Evolutionary conservation across 2,329 filamentous ascomycete genomes (phyloP).

Genomic region (Pseudogymnoascus sp.): DNA sequence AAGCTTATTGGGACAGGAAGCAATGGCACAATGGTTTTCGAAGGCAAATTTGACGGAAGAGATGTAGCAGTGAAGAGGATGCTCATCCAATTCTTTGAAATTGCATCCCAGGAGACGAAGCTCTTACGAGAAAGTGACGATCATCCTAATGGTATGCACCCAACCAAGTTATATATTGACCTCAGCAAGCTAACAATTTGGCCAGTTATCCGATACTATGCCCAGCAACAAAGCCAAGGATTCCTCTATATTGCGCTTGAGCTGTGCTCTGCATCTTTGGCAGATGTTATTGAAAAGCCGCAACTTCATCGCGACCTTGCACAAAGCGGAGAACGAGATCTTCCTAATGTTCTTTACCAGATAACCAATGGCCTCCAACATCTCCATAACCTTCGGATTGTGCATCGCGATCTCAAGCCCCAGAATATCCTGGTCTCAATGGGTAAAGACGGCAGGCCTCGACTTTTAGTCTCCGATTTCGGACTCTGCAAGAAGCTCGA

Average conservation of each 20-base stretch:
- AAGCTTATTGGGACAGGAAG: slow-evolving; percentile 70
- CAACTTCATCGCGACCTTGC: slow-evolving; percentile 61
- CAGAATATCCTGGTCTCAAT: slow-evolving; percentile 90
- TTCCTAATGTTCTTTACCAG: slow-evolving; percentile 76
- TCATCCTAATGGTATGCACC: slow-evolving; percentile 66
- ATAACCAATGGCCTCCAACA: slow-evolving; percentile 85
- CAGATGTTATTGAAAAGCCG: slow-evolving; percentile 79
- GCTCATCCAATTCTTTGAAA: slow-evolving; percentile 91
- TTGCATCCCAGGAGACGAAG: slow-evolving; percentile 88
- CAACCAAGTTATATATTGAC: not conserved
- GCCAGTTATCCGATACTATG: slow-evolving; percentile 86
- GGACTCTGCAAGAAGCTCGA: slow-evolving; percentile 96
- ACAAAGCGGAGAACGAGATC: slow-evolving; percentile 63
- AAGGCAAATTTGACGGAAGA: slow-evolving; percentile 87
- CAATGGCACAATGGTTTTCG: slow-evolving; percentile 94
- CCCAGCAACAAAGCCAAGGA: slow-evolving; percentile 77
- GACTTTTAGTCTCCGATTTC: slow-evolving; percentile 95
- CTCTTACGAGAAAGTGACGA: slow-evolving; percentile 89
- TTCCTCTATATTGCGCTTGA: slow-evolving; percentile 97
- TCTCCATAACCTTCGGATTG: slow-evolving; percentile 84
- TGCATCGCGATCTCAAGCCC: slow-evolving; percentile 93
- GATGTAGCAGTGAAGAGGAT: slow-evolving; percentile 95
- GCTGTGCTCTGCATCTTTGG: slow-evolving; percentile 85
- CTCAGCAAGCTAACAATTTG: slow-evolving; percentile 22
- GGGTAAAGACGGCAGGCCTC: slow-evolving; percentile 61